Base-by-base conservation (phyloP, 78 protist genomes). In the Dictyostelium brefeldianum region DNA sequence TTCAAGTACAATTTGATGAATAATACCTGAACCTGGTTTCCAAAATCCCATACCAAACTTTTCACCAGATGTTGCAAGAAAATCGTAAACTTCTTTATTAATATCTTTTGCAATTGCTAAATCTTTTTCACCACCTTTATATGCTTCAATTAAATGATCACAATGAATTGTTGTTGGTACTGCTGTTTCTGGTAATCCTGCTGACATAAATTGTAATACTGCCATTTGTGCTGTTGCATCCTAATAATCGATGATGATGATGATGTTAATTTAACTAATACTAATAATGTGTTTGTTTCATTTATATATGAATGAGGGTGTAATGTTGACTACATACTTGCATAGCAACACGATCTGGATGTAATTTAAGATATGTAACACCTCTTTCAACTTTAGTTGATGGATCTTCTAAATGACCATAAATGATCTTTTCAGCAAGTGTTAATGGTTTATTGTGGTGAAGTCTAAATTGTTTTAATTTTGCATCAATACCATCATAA, bases 161-260 rank as follows among this genome's bases (percentile, higher is more conserved):
- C 99, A 98, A 91, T 98, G 99, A 70, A 98, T 90, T 29, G 99
- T 97, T 56, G 97, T 62, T 73, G 99, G 99, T 10, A 97, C 98
- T 1, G 98, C 98, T 9, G 95, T 95, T 79, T 83, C 92, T 77
- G 97, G 98, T 64, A 96, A 83, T 73, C 99, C 99, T 9, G 98
- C 89, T 65, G 97, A 83, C 92, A 98, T 98, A 81, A 98, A 97
- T 91, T 98, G 99, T 48, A 98, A 96, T 74, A 97, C 96, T 5
- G 99, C 99, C 99, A 98, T 98, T 82, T 97, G 98, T 8, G 97
- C 98, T 43, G 98, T 95, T 65, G 98, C 98, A 80, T 97, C 96
- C 87, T 70, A n/a, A n/a, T n/a, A n/a, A n/a, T n/a, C n/a, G n/a
- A n/a, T n/a, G n/a, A n/a, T n/a, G n/a, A n/a, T n/a, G n/a, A n/a